Evolutionary conservation across 345 rosid genomes (phyloP), one percentile per base, ranked within the genome.

Genomic region (Corchorus capsularis): DNA sequence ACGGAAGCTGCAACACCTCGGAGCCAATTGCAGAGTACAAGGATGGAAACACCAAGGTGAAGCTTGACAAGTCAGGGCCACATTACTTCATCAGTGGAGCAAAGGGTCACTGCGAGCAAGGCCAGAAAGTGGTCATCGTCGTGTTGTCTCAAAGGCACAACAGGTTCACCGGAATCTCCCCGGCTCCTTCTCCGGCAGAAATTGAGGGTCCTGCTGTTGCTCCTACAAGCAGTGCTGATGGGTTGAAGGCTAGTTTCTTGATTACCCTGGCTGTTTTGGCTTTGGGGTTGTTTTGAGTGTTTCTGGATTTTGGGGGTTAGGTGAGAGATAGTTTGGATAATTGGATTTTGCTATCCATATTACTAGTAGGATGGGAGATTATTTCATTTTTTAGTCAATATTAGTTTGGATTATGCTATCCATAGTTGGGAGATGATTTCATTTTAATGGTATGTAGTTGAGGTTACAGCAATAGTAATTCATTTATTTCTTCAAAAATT

Each of bases 71-170:
- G 43, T 79, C 97, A 0, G 98, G 97, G 52, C 82, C 98, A 0
- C 88, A 81, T 78, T 95, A 87, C 79, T 93, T 92, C 87, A 86
- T 95, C 75, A 92, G 98, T 75, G 98, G 96, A 64, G 91, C 80
- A 0, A 75, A 84, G 78, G 97, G 88, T 3, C 88, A 86, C 78
- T 93, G 99, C 39, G 87, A 85, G 77, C 87, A 93, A 78, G 94
- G 96, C 0, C 93, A 93, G 89, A 93, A 90, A 87, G 35, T 95
- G 72, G 64, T 83, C 10, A 85, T 93, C 4, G 91, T 92, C 6
- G 98, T 93, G 50, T 5, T 93, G 74, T 74, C 92, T 35, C 75
- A 71, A 12, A 86, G 79, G 79, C 74, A 77, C 12, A 81, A 77
- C 12, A 81, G 80, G 61, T 72, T 69, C 54, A 43, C 19, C 5